Conservation (phyloP, 2,329 filamentous ascomycete species). For the Nemania abortiva region DNA sequence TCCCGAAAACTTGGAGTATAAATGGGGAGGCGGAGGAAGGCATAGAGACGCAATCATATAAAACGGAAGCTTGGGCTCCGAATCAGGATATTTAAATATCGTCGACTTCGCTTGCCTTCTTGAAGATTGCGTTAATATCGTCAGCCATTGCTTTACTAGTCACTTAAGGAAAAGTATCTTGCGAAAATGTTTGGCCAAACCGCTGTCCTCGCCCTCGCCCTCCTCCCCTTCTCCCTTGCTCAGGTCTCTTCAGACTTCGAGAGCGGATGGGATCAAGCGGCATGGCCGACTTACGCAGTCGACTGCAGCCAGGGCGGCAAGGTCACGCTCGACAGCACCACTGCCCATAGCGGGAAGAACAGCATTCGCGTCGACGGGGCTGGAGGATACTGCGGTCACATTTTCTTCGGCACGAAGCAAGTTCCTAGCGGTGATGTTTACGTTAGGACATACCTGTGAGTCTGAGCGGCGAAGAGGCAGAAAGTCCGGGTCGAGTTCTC, state of each 20-base stretch:
- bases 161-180: conserved; percentile 11
- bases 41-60: conserved; percentile 31
- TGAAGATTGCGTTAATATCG: conserved; percentile 1
- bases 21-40: conserved; percentile 30
- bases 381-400: conserved; percentile 68
- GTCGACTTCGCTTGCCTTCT: conserved; percentile 36
- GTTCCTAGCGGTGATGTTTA: conserved; percentile 69
- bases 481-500: neutral
- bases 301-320: conserved; percentile 71
- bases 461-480: conserved; percentile 36
- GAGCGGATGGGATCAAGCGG: conserved; percentile 66
- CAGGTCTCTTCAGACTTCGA: conserved; percentile 70
- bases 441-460: conserved; percentile 68
- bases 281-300: conserved; percentile 69
- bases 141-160: conserved; percentile 1
- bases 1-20: conserved; percentile 37
- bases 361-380: conserved; percentile 65
- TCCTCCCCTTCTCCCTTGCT: conserved; percentile 61
- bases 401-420: conserved; percentile 70
- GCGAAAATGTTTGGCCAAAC: conserved; percentile 58
- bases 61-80: conserved; percentile 42
- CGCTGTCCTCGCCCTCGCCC: conserved; percentile 60
- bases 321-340: conserved; percentile 67
- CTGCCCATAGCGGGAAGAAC: conserved; percentile 67
- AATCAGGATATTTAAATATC: conserved; percentile 48